Base-by-base conservation (phyloP, 768 basidiomycete species). In the Leccinum rimulosum region DNA sequence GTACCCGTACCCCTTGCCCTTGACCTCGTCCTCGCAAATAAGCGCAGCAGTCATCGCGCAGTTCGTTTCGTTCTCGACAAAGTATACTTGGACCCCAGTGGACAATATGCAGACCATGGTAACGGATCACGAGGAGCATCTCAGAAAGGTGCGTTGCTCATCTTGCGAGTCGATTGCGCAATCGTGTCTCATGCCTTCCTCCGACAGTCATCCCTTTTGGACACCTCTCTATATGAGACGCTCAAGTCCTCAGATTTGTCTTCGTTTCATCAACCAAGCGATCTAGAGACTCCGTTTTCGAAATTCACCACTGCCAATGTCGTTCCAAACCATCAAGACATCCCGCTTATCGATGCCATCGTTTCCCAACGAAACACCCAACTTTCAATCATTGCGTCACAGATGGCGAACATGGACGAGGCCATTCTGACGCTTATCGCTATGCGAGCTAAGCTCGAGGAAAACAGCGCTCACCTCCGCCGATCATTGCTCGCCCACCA, bases 131-230 rank as follows among this genome's bases (percentile, higher is more conserved):
- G 64, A 73, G 17, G 62, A 59, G 6, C 61, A 40, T 62, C 59
- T 69, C 50, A 52, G 52, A 36, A 56, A 68, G 68, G 70, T 72
- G 43, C 54, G 61, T 27, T 48, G 6, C 33, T 50, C 56, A 36
- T 58, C 54, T 57, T 31, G 47, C 50, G 49, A 50, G 40, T 30
- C 61, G 64, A 72, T 72, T 59, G 73, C 73, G 72, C 71, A 65
- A 72, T 72, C 67, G 52, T 72, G 63, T 70, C 72, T 72, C 70
- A 74, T 68, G 56, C 57, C n/a, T 33, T 19, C 36, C 43, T 57
- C 30, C 45, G 50, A 55, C 52, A 64, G 68, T 9, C 55, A 36
- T 57, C 66, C 30, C 54, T 59, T 63, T 70, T 63, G 57, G 70
- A 68, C 53, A 4, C 5, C 12, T 52, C 38, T 27, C 22, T 59